Evolutionary conservation across 106 monocot species (phyloP).

Genomic region (Apostasia ramifera): DNA sequence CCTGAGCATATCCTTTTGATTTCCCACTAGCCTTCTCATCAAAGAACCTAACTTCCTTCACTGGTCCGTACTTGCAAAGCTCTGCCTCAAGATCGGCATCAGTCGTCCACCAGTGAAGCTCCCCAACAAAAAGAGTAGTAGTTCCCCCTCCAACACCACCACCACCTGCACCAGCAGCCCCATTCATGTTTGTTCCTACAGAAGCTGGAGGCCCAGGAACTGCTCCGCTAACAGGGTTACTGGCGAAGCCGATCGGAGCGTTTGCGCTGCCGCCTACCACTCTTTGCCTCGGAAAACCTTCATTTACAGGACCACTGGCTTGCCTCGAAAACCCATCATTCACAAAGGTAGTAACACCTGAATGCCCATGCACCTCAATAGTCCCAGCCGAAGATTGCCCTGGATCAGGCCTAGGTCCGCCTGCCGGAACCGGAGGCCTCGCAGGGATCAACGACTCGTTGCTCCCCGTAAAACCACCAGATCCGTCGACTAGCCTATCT

Average conservation of each 20-base stretch:
- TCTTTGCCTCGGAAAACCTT: slow-evolving; percentile 15
- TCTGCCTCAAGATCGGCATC: slow-evolving; percentile 79
- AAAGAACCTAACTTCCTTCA: slow-evolving; percentile 80
- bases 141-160: slow-evolving; percentile 18
- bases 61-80: slow-evolving; percentile 64
- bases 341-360: slow-evolving; percentile 6
- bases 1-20: slow-evolving; percentile 89
- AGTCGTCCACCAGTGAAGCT: slow-evolving; percentile 90
- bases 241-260: background rate
- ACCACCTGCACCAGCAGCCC: background rate
- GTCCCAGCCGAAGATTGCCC: background rate
- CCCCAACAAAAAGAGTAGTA: slow-evolving; percentile 59
- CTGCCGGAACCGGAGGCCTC: slow-evolving; percentile 8
- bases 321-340: slow-evolving; percentile 15
- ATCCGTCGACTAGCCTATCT: slow-evolving; percentile 3
- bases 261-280: background rate
- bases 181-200: too few relatives aligned
- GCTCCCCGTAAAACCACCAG: background rate
- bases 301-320: slow-evolving; percentile 4
- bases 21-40: slow-evolving; percentile 94
- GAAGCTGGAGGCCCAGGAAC: background rate
- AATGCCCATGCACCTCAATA: slow-evolving; percentile 7
- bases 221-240: background rate
- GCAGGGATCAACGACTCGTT: slow-evolving; percentile 3
- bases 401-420: slow-evolving; percentile 3